A percentile compares a stretch with the other conserved stretches of the same genome.
Evolutionary conservation across 192 early-diverging fungal species (phyloP).

Genomic region (Coemansia sp.): DNA sequence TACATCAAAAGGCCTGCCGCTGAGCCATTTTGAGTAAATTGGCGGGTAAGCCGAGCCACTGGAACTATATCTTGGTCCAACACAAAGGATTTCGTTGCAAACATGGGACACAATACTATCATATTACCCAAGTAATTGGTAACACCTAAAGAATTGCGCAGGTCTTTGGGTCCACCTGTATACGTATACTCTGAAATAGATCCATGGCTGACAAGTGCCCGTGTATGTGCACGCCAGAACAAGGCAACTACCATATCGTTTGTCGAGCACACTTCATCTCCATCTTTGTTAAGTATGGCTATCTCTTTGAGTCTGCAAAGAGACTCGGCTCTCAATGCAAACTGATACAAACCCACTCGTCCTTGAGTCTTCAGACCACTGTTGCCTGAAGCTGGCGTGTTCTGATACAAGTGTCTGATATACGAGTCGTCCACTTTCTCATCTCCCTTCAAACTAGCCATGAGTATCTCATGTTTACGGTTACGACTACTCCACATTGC

Average conservation of each 20-base stretch:
- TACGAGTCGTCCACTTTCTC: neutral
- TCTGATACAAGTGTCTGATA: neutral
- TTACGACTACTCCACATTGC: neutral
- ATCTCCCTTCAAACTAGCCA: neutral
- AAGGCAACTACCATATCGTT: conserved; percentile 24
- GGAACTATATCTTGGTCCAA: neutral
- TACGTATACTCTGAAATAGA: conserved; percentile 9
- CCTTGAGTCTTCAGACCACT: neutral
- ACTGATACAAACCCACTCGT: neutral
- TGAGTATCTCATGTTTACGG: neutral
- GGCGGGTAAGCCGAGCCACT: conserved; percentile 10
- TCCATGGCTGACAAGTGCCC: conserved; percentile 8
- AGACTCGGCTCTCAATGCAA: neutral
- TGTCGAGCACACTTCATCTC: neutral
- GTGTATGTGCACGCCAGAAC: conserved; percentile 34
- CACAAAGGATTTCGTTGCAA: conserved; percentile 10
- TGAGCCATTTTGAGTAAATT: neutral
- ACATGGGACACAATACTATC: conserved; percentile 12
- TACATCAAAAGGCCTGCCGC: neutral
- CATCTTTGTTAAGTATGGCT: neutral
- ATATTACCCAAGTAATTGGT: conserved; percentile 25
- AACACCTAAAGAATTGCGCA: neutral
- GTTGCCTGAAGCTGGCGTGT: too few species aligned
- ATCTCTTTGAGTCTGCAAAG: neutral
- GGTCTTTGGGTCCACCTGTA: conserved; percentile 24